phyloP scores from a whole-genome alignment of 805 yeast species.

The Candida chilensis region DNA sequence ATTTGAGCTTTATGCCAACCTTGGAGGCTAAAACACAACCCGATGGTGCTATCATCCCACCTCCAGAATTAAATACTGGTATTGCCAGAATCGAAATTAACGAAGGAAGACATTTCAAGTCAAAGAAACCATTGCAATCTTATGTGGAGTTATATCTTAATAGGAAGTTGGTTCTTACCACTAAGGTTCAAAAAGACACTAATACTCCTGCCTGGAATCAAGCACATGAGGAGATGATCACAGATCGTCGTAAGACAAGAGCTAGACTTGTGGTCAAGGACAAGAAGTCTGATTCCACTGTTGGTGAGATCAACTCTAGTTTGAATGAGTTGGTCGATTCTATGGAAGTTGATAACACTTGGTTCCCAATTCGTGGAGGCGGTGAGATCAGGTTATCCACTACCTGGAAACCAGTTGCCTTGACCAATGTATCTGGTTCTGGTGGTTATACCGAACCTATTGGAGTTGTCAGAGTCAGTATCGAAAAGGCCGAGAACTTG shows the following conservation, averaged over 20 bases:
- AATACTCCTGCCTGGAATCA: slow-evolving; percentile 62
- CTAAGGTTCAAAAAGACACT: slow-evolving; percentile 50
- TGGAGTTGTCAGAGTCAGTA: slow-evolving; percentile 74
- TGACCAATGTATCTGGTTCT: slow-evolving; percentile 57
- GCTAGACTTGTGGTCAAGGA: slow-evolving; percentile 62
- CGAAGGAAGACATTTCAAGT: slow-evolving; percentile 49
- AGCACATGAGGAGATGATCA: slow-evolving; percentile 56
- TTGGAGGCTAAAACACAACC: slow-evolving; percentile 50
- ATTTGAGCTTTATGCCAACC: slow-evolving; percentile 70
- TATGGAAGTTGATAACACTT: slow-evolving; percentile 64
- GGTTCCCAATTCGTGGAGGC: slow-evolving; percentile 65
- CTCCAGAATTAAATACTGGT: slow-evolving; percentile 94
- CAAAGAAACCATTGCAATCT: slow-evolving; percentile 47
- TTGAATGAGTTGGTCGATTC: slow-evolving; percentile 66
- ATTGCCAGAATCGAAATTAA: slow-evolving; percentile 60
- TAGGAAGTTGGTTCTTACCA: slow-evolving; percentile 47
- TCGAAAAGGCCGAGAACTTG: slow-evolving; percentile 65
- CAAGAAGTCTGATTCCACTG: slow-evolving; percentile 41
- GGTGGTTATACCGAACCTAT: slow-evolving; percentile 90
- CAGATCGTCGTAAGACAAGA: slow-evolving; percentile 63
- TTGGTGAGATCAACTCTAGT: slow-evolving; percentile 52
- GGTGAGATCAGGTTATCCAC: slow-evolving; percentile 70
- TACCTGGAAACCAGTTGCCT: slow-evolving; percentile 79
- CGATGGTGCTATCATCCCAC: slow-evolving; percentile 78
- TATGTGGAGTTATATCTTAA: slow-evolving; percentile 67